phyloP scores from a whole-genome alignment of 441 rosid genomes.

The Gossypium lobatum region DNA sequence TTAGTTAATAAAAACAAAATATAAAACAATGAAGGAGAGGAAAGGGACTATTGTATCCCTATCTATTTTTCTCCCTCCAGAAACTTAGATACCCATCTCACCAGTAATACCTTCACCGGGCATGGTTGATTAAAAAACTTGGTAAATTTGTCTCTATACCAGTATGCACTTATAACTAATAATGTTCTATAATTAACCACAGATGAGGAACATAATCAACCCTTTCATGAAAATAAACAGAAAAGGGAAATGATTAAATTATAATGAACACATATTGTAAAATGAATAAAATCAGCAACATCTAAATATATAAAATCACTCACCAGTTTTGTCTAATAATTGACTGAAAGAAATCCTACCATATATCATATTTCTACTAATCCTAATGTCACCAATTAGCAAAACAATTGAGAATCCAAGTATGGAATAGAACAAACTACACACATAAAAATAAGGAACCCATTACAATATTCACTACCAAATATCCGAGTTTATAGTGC shows the following conservation, averaged over 20 bases:
- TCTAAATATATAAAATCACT: neutral
- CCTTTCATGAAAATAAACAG: neutral
- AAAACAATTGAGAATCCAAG: neutral
- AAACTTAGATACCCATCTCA: neutral
- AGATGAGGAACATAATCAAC: neutral
- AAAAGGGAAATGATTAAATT: neutral
- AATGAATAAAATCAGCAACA: neutral
- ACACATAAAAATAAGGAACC: neutral
- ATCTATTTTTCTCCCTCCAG: neutral
- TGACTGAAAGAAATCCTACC: neutral
- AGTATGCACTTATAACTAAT: neutral
- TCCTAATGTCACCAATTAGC: neutral
- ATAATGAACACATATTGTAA: neutral
- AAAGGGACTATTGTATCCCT: neutral
- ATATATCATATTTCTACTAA: neutral
- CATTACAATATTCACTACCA: neutral
- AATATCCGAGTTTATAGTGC: neutral
- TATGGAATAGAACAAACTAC: neutral
- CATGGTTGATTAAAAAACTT: neutral
- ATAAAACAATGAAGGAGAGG: neutral
- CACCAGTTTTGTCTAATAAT: neutral
- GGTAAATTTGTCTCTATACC: neutral
- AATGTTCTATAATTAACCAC: neutral
- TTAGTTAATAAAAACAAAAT: neutral
- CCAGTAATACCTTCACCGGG: neutral